Percentiles rank a stretch among this genome's conserved stretches.
phyloP scores from a whole-genome alignment of 352 stramenopile species.

The Phytophthora vignae region DNA sequence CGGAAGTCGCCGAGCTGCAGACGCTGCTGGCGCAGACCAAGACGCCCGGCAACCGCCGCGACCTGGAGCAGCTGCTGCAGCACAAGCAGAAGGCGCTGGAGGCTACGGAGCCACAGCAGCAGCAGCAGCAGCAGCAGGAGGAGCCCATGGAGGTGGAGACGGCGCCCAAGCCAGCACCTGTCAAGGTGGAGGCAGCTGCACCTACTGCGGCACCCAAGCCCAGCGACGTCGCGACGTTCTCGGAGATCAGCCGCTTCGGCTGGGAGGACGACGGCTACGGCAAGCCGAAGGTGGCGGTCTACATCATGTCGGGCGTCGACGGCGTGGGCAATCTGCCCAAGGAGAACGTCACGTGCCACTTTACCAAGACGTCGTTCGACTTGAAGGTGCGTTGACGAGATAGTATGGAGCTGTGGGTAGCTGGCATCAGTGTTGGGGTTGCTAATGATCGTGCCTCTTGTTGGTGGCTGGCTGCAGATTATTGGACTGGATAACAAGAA shows the following conservation, averaged over 20 bases:
- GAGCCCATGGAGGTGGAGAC: conserved; percentile 36
- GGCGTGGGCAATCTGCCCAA: conserved; percentile 77
- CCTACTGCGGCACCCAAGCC: neutral
- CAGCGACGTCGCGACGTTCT: conserved; percentile 70
- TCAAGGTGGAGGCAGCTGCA: conserved; percentile 21
- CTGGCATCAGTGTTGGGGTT: neutral
- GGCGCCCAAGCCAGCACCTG: conserved; percentile 23
- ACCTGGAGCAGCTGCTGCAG: conserved; percentile 66
- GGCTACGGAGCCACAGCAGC: conserved; percentile 23
- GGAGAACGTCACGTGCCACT: conserved; percentile 77
- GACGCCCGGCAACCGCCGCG: conserved; percentile 63
- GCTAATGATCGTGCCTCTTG: neutral
- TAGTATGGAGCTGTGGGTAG: neutral
- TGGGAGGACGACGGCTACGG: conserved; percentile 92
- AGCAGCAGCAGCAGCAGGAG: conserved; percentile 21
- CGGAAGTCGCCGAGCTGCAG: conserved; percentile 78
- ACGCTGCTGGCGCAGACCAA: conserved; percentile 62
- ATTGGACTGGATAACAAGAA: conserved; percentile 76
- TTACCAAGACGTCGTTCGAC: conserved; percentile 85
- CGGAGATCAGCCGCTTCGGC: conserved; percentile 86
- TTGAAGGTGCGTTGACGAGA: conserved; percentile 59
- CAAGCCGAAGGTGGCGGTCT: conserved; percentile 84
- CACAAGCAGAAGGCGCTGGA: conserved; percentile 67
- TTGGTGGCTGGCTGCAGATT: conserved; percentile 44
- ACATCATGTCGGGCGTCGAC: conserved; percentile 86